Evolutionary conservation across 805 yeast species (phyloP), one percentile per base, ranked within the genome.

Genomic region (Kregervanrija delftensis): DNA sequence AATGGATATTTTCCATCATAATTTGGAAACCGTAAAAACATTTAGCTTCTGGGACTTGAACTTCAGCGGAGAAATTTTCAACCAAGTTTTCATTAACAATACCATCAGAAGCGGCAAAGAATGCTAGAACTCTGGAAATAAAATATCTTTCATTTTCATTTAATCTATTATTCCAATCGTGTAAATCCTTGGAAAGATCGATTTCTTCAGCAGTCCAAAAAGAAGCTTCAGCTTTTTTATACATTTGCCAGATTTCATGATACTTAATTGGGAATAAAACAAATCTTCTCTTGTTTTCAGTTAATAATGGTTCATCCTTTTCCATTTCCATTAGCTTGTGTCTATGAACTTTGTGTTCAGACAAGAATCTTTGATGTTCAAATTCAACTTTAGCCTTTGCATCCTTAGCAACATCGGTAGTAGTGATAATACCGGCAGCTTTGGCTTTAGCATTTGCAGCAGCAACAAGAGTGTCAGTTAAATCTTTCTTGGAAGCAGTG

Each of bases 201-300:
- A 91, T 89, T 72, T 93, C 99, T 73, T 91, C 99, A 40, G 98
- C 97, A 35, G 98, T 93, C 99, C 99, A 91, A 77, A 91, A 91
- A 5, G 98, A 91, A 12, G 99, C 99, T 75, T 93, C 99, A 42
- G 98, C 97, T 71, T 91, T 88, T 76, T 91, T 91, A 72, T 91
- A 91, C 76, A 95, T 90, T 68, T 91, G 96, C 98, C 98, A 91
- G 66, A 91, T 86, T 71, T 91, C 98, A 64, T 90, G 91, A 73
- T 89, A 93, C 70, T 86, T 85, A 71, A 91, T 88, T 55, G 99
- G 99, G 80, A 90, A 90, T 49, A 91, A 72, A 42, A 93, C 97
- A 60, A 87, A 89, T 64, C 99, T 82, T 61, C 79, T 79, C 56
- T 78, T 79, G 78, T 91, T 93, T 68, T 88, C 96, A 42, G 65